Evolutionary conservation across 108 stramenopile genomes (phyloP), one percentile per base, ranked within the genome.

Genomic region (Nannochloropsis oceanica): DNA sequence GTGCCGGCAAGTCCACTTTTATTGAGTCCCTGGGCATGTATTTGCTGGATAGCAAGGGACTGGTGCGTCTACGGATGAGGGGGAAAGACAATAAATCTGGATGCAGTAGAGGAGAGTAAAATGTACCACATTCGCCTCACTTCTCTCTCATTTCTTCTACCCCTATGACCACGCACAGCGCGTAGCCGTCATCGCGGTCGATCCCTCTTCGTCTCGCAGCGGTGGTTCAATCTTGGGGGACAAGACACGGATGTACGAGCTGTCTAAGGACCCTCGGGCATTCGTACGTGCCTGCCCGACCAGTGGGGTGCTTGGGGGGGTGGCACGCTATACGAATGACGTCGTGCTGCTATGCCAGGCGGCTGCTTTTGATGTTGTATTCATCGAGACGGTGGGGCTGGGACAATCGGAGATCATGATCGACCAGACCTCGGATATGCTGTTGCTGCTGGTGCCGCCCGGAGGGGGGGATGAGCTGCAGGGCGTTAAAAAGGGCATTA

Each of bases 161-260:
- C 85, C 50, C 44, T 82, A 44, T 24, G 82, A 0, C 27, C 44
- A 42, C 80, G 83, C 9, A 83, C 80, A 86, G 42, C 79, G 85
- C 9, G 79, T 97, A 20, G 96, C 96, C 9, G 96, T 96, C 7
- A 93, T 97, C 80, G 93, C 95, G 79, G 91, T 96, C 46, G 97
- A 98, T 90, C 97, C 97, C 8, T 94, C 95, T 11, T 95, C 94
- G 5, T 86, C 87, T 44, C 85, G 94, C 11, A 94, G 94, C 11
- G 98, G 97, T 11, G 97, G 98, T 9, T 95, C 95, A n/a, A 98
- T 99, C 80, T 90, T 99, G 34, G 97, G 97, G 14, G 99, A 99
- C 87, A 97, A 96, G 85, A 99, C 99, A 0, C 93, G 99, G 42
- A 99, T 99, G 99, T 88, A 93, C 13, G 90, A 93, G 87, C 92